phyloP scores from a whole-genome alignment of 495 filamentous ascomycete species.

The Aspergillus haitiensis region DNA sequence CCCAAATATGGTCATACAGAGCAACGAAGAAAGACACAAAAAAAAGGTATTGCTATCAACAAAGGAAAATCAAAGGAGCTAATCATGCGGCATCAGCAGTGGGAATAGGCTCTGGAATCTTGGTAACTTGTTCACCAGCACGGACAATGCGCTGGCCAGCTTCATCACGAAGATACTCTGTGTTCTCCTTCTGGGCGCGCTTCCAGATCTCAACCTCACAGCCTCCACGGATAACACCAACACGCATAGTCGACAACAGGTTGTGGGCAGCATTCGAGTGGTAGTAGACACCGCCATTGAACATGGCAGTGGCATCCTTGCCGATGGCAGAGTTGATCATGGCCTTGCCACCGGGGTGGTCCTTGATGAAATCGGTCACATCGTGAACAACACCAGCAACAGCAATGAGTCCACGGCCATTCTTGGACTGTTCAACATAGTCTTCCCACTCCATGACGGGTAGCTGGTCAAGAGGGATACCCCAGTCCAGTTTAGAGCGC shows the following conservation, averaged over 20 bases:
- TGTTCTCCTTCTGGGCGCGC: slow-evolving; percentile 80
- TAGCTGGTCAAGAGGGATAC: slow-evolving; percentile 87
- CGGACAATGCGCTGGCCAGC: slow-evolving; percentile 82
- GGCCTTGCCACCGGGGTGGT: slow-evolving; percentile 95
- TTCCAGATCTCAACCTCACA: slow-evolving; percentile 99
- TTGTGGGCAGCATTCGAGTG: slow-evolving; percentile 99
- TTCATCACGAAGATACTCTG: slow-evolving; percentile 75
- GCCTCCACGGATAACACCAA: slow-evolving; percentile 93
- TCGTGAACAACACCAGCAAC: slow-evolving; percentile 97
- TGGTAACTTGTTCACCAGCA: slow-evolving; percentile 87
- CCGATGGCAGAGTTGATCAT: slow-evolving; percentile 90
- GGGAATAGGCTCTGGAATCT: slow-evolving; percentile 58
- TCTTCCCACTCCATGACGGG: slow-evolving; percentile 97
- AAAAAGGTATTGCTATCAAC: slow-evolving; percentile 18
- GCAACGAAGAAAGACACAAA: slow-evolving; percentile 8
- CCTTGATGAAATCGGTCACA: slow-evolving; percentile 89
- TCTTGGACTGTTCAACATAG: slow-evolving; percentile 83
- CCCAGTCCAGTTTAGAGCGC: slow-evolving; percentile 91
- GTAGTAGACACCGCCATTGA: slow-evolving; percentile 98
- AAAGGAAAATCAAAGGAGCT: slow-evolving; percentile 1
- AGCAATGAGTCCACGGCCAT: slow-evolving; percentile 82
- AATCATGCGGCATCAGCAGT: slow-evolving; percentile 49
- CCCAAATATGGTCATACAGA: background rate
- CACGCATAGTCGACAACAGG: slow-evolving; percentile 91
- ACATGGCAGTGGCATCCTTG: slow-evolving; percentile 98